Evolutionary conservation across 768 basidiomycete species (phyloP), one percentile per base, ranked within the genome.

Genomic region (Sarcomyxa edulis): DNA sequence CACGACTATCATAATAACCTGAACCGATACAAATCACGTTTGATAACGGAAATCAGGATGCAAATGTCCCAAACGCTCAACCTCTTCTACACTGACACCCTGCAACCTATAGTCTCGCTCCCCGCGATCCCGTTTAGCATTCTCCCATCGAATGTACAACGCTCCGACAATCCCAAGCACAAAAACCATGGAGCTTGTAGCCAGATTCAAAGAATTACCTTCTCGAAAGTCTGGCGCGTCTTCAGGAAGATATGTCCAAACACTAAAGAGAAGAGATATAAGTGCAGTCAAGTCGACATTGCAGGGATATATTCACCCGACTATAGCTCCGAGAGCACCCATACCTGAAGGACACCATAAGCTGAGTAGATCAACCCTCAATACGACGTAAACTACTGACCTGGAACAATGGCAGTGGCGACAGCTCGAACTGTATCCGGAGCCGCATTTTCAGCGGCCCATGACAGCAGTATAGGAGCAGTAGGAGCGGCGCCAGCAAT

Each of bases 361-460:
- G 18, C 21, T 29, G 20, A 35, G 7, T 4, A 20, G 16, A 4
- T 12, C 28, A 22, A 6, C 16, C 23, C 31, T 9, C 15, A 22
- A 3, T 18, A 22, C 27, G 24, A 22, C 19, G n/a, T 6, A n/a
- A 35, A 9, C 18, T n/a, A 38, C 40, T 14, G 42, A 58, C 67
- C 66, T 22, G 69, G 64, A 32, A 74, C 64, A 6, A 68, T 49
- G 3, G 66, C 71, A 18, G 66, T 66, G 1, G 61, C 61, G 10
- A 72, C 65, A 3, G 69, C 70, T 32, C 65, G 56, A 40, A 72
- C 61, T 7, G 72, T 74, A 43, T 72, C 69, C 2, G 71, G 72
- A 1, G 69, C 65, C 3, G 71, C 65, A 41, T 74, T 74, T 42
- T 71, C 70, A 14, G 67, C 65, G 12, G 55, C 70, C 72, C 72